Evolutionary conservation across 345 rosid genomes (phyloP).

Genomic region (Brassica napus): Da-Ae NC_063444.1:20927501-20928000

Average conservation of each 20-base stretch:
- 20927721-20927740: no score
- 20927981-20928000: constrained; percentile 4
- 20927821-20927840: neutral
- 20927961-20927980: constrained; percentile 7
- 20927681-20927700: no score
- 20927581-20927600: no score
- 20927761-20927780: neutral
- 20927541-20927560: no score
- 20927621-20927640: no score
- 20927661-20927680: no score
- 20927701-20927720: no score
- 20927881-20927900: neutral
- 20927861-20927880: neutral
- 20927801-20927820: neutral
- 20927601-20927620: no score
- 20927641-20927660: no score
- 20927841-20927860: neutral
- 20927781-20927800: neutral
- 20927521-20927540: no score
- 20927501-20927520: no score
- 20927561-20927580: no score
- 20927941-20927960: neutral
- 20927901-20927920: neutral
- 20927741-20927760: neutral
- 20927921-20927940: constrained; percentile 1